phyloP scores from a whole-genome alignment of 2,329 filamentous ascomycete species.

The Coleophoma crateriformis region DNA sequence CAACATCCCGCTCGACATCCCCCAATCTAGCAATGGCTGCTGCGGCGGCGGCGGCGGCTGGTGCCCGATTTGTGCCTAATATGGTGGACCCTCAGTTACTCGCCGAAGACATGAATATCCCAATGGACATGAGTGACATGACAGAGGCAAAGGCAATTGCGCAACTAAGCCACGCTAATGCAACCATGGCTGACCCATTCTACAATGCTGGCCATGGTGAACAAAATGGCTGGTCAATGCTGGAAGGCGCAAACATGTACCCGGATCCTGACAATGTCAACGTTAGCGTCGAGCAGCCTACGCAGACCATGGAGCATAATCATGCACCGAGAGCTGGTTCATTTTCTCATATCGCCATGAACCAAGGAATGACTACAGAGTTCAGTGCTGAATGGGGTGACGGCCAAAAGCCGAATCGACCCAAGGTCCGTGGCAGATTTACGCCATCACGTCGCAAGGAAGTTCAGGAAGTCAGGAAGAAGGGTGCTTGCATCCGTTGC shows the following conservation, averaged over 20 bases:
- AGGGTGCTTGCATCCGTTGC: constrained; percentile 61
- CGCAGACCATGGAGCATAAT: neutral
- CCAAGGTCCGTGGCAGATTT: constrained; percentile 52
- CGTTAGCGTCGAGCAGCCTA: neutral
- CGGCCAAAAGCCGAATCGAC: constrained; percentile 20
- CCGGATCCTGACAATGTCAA: constrained; percentile 9
- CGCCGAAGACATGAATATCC: constrained; percentile 15
- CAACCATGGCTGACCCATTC: constrained; percentile 13
- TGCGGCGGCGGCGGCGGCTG: constrained; percentile 19
- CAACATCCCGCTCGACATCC: constrained; percentile 18
- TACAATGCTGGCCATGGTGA: constrained; percentile 12
- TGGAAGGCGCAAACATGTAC: constrained; percentile 17
- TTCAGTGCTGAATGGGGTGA: constrained; percentile 27
- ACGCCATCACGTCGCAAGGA: constrained; percentile 54
- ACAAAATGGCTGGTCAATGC: constrained; percentile 20
- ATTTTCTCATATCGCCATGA: constrained; percentile 14
- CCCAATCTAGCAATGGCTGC: constrained; percentile 21
- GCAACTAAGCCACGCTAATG: constrained; percentile 17
- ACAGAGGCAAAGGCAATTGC: constrained; percentile 12
- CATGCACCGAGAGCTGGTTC: constrained; percentile 5
- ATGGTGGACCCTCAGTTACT: constrained; percentile 29
- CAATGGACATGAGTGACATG: constrained; percentile 7
- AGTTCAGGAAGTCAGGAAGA: constrained; percentile 59
- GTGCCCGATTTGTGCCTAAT: constrained; percentile 18
- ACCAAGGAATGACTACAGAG: constrained; percentile 18